phyloP scores from a whole-genome alignment of 1,139 yeast species.

The Maudiozyma humilis region DNA sequence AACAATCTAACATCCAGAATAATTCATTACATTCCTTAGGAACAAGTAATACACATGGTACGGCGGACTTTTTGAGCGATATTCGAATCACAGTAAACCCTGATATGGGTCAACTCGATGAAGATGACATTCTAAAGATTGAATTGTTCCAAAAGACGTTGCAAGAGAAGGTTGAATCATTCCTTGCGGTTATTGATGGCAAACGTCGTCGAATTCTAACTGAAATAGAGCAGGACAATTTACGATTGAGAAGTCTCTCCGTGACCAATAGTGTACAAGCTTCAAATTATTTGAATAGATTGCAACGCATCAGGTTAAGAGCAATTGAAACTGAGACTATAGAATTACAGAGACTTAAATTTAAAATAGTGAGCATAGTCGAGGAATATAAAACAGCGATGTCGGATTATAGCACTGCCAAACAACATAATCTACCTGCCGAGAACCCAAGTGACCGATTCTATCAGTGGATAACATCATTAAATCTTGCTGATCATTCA shows the following conservation, averaged over 20 bases:
- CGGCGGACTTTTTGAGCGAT: neutral
- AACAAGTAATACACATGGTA: neutral
- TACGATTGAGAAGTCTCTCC: constrained; percentile 14
- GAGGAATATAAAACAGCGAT: constrained; percentile 25
- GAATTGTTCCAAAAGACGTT: constrained; percentile 17
- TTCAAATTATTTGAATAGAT: constrained; percentile 17
- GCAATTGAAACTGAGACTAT: constrained; percentile 29
- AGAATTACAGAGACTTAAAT: constrained; percentile 24
- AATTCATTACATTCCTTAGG: neutral
- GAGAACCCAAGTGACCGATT: constrained; percentile 24
- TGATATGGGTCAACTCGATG: constrained; percentile 8
- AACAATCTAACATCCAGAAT: neutral
- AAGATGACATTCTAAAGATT: constrained; percentile 15
- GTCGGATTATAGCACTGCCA: constrained; percentile 16
- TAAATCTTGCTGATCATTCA: constrained; percentile 21
- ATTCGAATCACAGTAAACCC: constrained; percentile 1
- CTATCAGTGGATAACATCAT: constrained; percentile 19
- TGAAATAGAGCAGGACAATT: constrained; percentile 21
- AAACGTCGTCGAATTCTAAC: constrained; percentile 18
- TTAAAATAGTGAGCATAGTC: constrained; percentile 20
- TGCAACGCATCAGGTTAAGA: constrained; percentile 27
- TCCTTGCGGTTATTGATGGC: constrained; percentile 18
- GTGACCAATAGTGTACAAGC: constrained; percentile 16
- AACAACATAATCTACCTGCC: constrained; percentile 14
- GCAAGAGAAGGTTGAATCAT: constrained; percentile 18